A percentile compares a stretch with the other conserved stretches of the same genome.
These are phyloP conservation scores for Ceratocystis harringtonii DNA, from an alignment of 2,329 filamentous ascomycete genomes.

Conservation along the genomic window DNA sequence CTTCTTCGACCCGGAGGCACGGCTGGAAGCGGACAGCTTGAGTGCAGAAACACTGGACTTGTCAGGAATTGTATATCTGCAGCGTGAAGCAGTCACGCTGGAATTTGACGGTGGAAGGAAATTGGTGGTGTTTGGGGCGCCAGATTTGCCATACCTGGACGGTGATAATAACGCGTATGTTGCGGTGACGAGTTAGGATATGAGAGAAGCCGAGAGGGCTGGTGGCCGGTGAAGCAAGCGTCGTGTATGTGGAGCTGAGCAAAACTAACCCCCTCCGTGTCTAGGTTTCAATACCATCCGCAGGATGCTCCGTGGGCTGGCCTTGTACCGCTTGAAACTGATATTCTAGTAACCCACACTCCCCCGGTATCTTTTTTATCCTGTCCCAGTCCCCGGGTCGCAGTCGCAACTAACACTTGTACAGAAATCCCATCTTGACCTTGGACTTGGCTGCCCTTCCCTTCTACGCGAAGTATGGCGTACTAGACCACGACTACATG, in stretches of 20 bases:
- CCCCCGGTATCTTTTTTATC: conserved; percentile 41
- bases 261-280: not conserved
- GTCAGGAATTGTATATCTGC: conserved; percentile 53
- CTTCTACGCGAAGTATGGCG: conserved; percentile 60
- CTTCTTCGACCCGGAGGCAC: conserved; percentile 57
- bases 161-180: conserved; percentile 14
- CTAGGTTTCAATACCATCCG: conserved; percentile 36
- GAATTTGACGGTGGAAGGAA: conserved; percentile 42
- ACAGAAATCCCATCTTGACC: conserved; percentile 52
- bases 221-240: conserved; percentile 26
- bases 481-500: conserved; percentile 57
- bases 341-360: conserved; percentile 68
- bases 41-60: conserved; percentile 37
- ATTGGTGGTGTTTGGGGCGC: conserved; percentile 64
- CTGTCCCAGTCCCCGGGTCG: not conserved
- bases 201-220: conserved; percentile 24
- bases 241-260: not conserved
- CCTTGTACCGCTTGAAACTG: conserved; percentile 54
- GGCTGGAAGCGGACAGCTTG: conserved; percentile 36
- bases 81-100: conserved; percentile 49
- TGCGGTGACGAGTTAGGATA: not conserved
- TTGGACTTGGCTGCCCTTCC: conserved; percentile 53
- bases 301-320: conserved; percentile 45
- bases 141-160: conserved; percentile 66
- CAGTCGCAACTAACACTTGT: conserved; percentile 5